Evolutionary conservation across 108 stramenopile species (phyloP), one percentile per base, ranked within the genome.

Genomic region (Nitzschia sp.): DNA sequence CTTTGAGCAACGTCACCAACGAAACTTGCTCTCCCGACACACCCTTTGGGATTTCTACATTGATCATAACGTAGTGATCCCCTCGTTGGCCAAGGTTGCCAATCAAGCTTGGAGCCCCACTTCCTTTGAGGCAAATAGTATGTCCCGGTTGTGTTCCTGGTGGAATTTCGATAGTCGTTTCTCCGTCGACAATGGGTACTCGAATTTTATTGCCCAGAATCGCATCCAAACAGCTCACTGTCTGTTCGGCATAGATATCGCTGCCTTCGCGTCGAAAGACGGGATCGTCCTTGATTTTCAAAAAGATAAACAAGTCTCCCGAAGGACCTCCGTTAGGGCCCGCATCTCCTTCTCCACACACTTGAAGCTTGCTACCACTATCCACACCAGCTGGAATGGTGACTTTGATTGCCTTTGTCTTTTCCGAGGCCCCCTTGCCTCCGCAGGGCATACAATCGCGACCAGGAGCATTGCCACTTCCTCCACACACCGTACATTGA

Each of bases 301-400:
- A 77, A 80, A 95, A 97, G 60, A 97, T 95, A 85, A 95, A 95
- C 53, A 97, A 81, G 74, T 98, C 97, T 51, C 97, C 97, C 30
- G 89, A 58, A 11, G 95, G 94, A 28, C 95, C 96, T 32, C 95
- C 96, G 32, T 93, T 93, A 13, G 89, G 90, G 21, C 96, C 97
- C 11, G 96, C 94, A 68, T 97, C 95, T 64, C 97, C 97, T 81
- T 97, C 97, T 8, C 88, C 89, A 48, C 92, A 79, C 5, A 98
- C 95, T 56, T 95, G 87, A 27, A 98, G 87, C 77, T 93, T 93
- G 78, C 92, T 96, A 46, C 97, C 97, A 64, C 91, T 85, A 68
- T 97, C 95, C 29, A 98, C 94, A 46, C 97, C 97, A 21, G 94
- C 75, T 18, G 97, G 97, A 36, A 98, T 83, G 61, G 90, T 90